These are phyloP conservation scores for Euphorbia celastroides DNA, from an alignment of 441 rosid species.

Conservation along the genomic window DNA sequence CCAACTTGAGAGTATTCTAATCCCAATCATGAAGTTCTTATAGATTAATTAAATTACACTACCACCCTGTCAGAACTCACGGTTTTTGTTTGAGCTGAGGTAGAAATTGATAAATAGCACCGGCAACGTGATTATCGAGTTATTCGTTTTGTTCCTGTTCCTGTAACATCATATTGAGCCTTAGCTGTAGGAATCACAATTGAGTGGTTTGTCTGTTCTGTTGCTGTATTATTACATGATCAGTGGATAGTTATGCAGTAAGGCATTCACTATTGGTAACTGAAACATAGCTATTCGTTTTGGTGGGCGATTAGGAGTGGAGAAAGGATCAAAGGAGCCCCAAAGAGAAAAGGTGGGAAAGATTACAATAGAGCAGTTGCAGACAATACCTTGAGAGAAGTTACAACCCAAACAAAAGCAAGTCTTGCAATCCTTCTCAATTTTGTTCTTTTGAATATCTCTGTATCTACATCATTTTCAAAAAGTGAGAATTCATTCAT, in stretches of 20 bases:
- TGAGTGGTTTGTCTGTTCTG: background rate
- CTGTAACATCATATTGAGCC: background rate
- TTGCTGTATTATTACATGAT: background rate
- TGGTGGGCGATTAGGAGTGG: slow-evolving; percentile 48
- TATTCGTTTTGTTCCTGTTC: too few species aligned
- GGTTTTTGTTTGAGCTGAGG: background rate
- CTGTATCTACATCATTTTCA: too few species aligned
- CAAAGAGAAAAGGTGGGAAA: slow-evolving; percentile 65
- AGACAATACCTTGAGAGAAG: slow-evolving; percentile 72
- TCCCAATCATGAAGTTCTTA: background rate
- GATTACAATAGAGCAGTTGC: slow-evolving; percentile 72
- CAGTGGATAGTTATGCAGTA: background rate
- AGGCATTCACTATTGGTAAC: background rate
- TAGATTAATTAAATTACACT: background rate
- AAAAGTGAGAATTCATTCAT: too few species aligned
- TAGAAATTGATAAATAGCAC: background rate
- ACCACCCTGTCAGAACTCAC: background rate
- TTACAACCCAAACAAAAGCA: too few species aligned
- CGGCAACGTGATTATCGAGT: background rate
- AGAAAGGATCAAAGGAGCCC: slow-evolving; percentile 85
- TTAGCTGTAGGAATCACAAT: background rate
- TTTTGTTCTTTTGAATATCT: too few species aligned
- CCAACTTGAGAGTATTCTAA: background rate
- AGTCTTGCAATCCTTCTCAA: too few species aligned
- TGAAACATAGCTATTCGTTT: background rate